Conservation (phyloP, 495 filamentous ascomycete genomes). For the Penicillium riverlandense region DNA sequence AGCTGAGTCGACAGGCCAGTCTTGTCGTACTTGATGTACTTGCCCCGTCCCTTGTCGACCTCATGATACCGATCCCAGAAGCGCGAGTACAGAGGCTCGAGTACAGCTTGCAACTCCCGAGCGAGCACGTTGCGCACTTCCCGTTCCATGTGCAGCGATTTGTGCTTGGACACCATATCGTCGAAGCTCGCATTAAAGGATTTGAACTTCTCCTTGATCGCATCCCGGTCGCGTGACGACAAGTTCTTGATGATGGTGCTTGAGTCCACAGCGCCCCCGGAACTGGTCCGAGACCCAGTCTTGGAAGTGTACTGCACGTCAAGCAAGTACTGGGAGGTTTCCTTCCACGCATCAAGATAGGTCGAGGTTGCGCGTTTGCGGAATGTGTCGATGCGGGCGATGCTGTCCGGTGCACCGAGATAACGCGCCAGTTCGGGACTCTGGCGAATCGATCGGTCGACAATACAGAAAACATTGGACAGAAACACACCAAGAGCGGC, state of each 20-base stretch:
- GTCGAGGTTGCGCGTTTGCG: conserved; percentile 75
- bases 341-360: conserved; percentile 86
- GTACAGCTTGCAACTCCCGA: conserved; percentile 77
- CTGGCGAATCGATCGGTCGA: conserved; percentile 76
- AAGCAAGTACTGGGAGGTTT: conserved; percentile 74
- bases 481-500: conserved; percentile 80
- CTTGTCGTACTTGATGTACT: conserved; percentile 97
- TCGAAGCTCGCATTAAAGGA: conserved; percentile 90
- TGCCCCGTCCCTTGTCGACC: conserved; percentile 91
- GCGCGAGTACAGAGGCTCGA: conserved; percentile 88
- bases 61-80: conserved; percentile 99
- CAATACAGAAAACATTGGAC: conserved; percentile 77
- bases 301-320: conserved; percentile 90
- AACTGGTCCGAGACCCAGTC: conserved; percentile 51
- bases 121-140: conserved; percentile 75
- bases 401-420: conserved; percentile 54
- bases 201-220: conserved; percentile 92
- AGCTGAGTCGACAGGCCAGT: conserved; percentile 42
- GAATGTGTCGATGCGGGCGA: conserved; percentile 67
- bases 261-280: conserved; percentile 62
- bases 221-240: conserved; percentile 83
- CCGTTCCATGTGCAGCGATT: conserved; percentile 72
- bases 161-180: conserved; percentile 74
- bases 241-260: conserved; percentile 75
- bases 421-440: conserved; percentile 67